Conservation (phyloP, 176 grass and related monocot species). For the maize (Zea mays) region DNA sequence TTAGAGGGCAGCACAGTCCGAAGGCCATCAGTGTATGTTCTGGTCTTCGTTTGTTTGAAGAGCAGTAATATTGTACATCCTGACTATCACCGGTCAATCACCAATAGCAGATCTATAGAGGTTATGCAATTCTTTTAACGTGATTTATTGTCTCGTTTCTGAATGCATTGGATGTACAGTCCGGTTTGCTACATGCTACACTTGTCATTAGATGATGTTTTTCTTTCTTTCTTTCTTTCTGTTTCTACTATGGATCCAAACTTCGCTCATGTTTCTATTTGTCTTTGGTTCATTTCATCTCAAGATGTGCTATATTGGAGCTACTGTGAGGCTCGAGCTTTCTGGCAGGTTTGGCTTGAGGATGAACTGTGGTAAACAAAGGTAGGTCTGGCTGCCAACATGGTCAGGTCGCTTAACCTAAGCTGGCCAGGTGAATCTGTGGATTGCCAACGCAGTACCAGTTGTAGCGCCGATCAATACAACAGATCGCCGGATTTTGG, state of each 20-base stretch:
- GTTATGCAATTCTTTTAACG: not conserved
- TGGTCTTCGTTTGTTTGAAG: not conserved
- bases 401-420: too few relatives aligned
- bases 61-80: slow-evolving; percentile 35
- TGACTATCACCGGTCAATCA: not conserved
- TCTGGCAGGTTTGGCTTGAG: too few relatives aligned
- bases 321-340: too few relatives aligned
- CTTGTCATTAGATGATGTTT: not conserved
- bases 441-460: too few relatives aligned
- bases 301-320: not conserved
- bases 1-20: slow-evolving; percentile 36
- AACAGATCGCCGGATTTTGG: too few relatives aligned
- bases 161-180: not conserved
- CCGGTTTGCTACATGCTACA: not conserved
- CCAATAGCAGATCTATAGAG: slow-evolving; percentile 34
- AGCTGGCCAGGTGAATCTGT: too few relatives aligned
- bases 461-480: too few relatives aligned
- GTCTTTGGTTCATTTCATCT: not conserved
- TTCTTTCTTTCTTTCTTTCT: not conserved
- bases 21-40: not conserved
- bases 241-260: not conserved
- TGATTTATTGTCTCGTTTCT: not conserved
- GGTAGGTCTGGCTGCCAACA: too few relatives aligned
- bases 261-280: not conserved
- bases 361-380: too few relatives aligned